phyloP scores from a whole-genome alignment of 352 stramenopile genomes.

The Phytophthora kernoviae region DNA sequence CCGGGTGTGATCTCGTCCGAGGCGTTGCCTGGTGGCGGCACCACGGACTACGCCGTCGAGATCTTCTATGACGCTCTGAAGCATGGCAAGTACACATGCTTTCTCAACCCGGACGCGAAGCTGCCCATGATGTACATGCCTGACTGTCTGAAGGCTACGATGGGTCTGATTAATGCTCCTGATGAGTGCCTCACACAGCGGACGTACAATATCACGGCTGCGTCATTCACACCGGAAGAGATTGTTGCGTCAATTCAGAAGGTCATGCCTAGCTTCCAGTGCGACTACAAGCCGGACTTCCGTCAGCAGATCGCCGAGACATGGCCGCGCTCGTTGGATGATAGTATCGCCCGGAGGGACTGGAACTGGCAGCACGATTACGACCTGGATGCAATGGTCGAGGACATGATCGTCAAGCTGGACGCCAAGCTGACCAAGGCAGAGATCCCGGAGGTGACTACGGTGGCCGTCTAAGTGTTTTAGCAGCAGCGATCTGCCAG shows the following conservation, averaged over 20 bases:
- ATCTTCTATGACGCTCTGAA: constrained; percentile 94
- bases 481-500: background rate
- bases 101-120: constrained; percentile 74
- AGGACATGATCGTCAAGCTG: constrained; percentile 90
- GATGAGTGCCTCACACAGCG: constrained; percentile 77
- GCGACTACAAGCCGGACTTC: constrained; percentile 90
- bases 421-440: constrained; percentile 67
- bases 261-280: constrained; percentile 87
- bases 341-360: constrained; percentile 79
- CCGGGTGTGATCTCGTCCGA: constrained; percentile 91
- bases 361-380: constrained; percentile 92
- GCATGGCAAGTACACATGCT: constrained; percentile 90
- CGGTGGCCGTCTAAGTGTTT: background rate
- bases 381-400: constrained; percentile 89
- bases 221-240: constrained; percentile 90
- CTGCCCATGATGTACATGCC: constrained; percentile 97
- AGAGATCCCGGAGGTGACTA: constrained; percentile 4
- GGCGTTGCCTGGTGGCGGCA: constrained; percentile 83
- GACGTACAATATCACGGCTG: constrained; percentile 91
- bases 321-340: constrained; percentile 89
- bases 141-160: constrained; percentile 89
- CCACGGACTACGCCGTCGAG: constrained; percentile 92
- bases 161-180: constrained; percentile 80
- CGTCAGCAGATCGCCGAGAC: constrained; percentile 92
- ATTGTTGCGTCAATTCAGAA: constrained; percentile 87